Conservation (phyloP, 2,329 filamentous ascomycete genomes). For the Knufia petricola region DNA sequence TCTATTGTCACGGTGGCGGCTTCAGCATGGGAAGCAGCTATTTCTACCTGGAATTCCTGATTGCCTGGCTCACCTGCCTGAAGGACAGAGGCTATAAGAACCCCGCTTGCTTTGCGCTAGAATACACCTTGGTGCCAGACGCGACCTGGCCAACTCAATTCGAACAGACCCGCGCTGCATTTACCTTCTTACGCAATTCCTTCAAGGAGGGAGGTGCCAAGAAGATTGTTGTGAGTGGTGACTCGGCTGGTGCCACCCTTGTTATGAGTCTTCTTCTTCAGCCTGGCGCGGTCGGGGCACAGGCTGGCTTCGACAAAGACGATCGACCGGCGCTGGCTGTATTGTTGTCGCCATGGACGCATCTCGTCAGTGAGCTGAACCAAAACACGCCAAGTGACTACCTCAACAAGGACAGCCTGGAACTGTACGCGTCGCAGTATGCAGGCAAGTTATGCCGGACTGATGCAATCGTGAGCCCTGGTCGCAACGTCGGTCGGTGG, state of each 20-base stretch:
- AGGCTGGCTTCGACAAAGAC: constrained; percentile 22
- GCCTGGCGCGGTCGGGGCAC: constrained; percentile 36
- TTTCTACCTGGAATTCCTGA: constrained; percentile 77
- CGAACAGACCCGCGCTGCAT: constrained; percentile 59
- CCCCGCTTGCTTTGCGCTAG: constrained; percentile 67
- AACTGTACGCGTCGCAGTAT: constrained; percentile 63
- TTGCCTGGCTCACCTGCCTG: constrained; percentile 61
- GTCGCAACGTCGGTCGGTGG: constrained; percentile 59
- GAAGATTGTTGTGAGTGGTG: constrained; percentile 62
- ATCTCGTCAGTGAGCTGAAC: constrained; percentile 59
- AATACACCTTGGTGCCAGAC: constrained; percentile 72
- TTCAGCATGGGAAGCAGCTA: constrained; percentile 73
- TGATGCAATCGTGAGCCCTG: constrained; percentile 55
- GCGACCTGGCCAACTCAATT: constrained; percentile 63
- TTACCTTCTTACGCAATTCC: constrained; percentile 31
- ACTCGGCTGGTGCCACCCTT: constrained; percentile 69
- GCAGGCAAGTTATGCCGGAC: constrained; percentile 43
- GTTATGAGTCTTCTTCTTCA: constrained; percentile 63
- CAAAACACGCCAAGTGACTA: constrained; percentile 65
- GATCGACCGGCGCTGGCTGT: constrained; percentile 51
- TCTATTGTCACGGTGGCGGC: constrained; percentile 74
- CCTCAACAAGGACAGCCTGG: constrained; percentile 56
- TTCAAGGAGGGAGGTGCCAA: constrained; percentile 24
- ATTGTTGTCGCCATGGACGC: constrained; percentile 73
- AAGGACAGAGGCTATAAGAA: constrained; percentile 58